Evolutionary conservation across 179 eudicot genomes (phyloP).

Genomic region (Amaranthus tricolor): DNA sequence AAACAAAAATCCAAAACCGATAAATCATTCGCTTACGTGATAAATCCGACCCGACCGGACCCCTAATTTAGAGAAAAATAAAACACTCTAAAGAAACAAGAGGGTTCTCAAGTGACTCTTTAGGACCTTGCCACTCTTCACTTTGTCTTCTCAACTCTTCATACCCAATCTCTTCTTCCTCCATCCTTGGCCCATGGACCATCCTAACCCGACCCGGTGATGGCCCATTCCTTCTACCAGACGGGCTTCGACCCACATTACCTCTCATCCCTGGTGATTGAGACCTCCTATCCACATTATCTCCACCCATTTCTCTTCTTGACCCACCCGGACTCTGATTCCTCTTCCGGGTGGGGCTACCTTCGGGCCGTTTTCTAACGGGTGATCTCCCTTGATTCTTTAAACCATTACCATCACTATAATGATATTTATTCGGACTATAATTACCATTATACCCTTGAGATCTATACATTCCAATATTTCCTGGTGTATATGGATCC

Average conservation of each 20-base stretch:
- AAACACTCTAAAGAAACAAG: constrained; percentile 87
- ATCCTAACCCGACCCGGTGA: constrained; percentile 58
- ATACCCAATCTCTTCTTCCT: constrained; percentile 13
- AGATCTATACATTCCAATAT: constrained; percentile 41
- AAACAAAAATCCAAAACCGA: too few species aligned
- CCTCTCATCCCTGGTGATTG: constrained; percentile 49
- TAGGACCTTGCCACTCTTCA: constrained; percentile 29
- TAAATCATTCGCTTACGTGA: too few species aligned
- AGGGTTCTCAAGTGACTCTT: constrained; percentile 77
- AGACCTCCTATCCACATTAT: constrained; percentile 43
- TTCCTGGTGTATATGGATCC: constrained; percentile 25
- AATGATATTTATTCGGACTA: too few species aligned
- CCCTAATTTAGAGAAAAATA: constrained; percentile 49
- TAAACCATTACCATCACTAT: too few species aligned
- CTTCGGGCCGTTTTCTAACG: constrained; percentile 43
- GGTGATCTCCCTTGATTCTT: constrained; percentile 42
- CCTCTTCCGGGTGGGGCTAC: constrained; percentile 2
- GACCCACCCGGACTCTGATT: constrained; percentile 6
- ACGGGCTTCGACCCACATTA: constrained; percentile 43
- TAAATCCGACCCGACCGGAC: too few species aligned
- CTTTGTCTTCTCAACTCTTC: constrained; percentile 12
- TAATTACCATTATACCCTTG: constrained; percentile 31
- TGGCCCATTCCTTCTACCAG: constrained; percentile 33
- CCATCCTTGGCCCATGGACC: constrained; percentile 39
- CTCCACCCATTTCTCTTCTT: constrained; percentile 15